phyloP scores from a whole-genome alignment of 306 rosid genomes.

The Lotus japonicus region DNA sequence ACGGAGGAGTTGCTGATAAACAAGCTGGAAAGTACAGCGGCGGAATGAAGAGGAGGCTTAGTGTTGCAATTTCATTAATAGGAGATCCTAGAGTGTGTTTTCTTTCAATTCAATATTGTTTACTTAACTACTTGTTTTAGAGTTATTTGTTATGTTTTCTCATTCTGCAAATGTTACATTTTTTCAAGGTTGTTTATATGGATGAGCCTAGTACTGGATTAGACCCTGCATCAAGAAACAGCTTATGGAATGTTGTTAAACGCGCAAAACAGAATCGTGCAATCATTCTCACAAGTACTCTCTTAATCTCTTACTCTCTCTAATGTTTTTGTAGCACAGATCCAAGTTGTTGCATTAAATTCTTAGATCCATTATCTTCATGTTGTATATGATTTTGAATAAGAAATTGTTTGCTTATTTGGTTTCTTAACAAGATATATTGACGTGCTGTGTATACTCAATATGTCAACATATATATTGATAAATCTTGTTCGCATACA shows the following conservation, averaged over 20 bases:
- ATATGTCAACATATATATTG: neutral
- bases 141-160: too few species aligned
- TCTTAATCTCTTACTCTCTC: too few species aligned
- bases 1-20: slow-evolving; percentile 76
- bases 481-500: slow-evolving; percentile 11
- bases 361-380: too few species aligned
- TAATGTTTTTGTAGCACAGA: too few species aligned
- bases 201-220: slow-evolving; percentile 92
- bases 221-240: slow-evolving; percentile 84
- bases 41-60: slow-evolving; percentile 93
- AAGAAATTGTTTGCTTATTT: neutral
- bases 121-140: too few species aligned
- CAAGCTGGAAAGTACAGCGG: slow-evolving; percentile 75
- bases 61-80: slow-evolving; percentile 77
- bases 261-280: slow-evolving; percentile 78
- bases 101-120: slow-evolving; percentile 10
- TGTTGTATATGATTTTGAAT: neutral
- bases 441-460: neutral
- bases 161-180: neutral
- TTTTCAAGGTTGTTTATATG: slow-evolving; percentile 79
- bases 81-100: slow-evolving; percentile 72
- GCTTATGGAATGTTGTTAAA: slow-evolving; percentile 72
- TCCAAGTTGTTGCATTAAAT: too few species aligned
- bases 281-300: slow-evolving; percentile 75
- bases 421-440: neutral